phyloP scores from a whole-genome alignment of 495 filamentous ascomycete species.

The Pseudevernia furfuracea region DNA sequence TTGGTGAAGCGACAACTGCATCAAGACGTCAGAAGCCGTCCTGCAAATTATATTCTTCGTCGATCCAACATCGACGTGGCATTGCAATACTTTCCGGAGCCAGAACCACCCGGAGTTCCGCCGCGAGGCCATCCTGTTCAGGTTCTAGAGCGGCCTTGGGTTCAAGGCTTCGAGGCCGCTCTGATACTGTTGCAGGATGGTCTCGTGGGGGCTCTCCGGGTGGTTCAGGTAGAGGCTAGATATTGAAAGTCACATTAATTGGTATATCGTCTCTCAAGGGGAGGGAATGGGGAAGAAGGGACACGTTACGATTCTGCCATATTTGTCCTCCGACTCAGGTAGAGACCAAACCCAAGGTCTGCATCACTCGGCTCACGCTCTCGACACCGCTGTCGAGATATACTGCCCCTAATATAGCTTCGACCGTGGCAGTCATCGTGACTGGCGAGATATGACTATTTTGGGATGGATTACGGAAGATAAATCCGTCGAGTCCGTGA shows the following conservation, averaged over 20 bases:
- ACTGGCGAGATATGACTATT: not conserved
- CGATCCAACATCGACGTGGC: not conserved
- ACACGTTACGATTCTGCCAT: not conserved
- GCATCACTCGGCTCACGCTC: not conserved
- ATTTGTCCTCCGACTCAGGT: not conserved
- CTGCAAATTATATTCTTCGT: not conserved
- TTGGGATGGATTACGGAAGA: not conserved
- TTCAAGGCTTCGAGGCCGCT: not conserved
- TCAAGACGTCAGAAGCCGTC: not conserved
- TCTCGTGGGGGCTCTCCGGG: not conserved
- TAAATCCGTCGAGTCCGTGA: conserved; percentile 4
- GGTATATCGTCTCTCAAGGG: not conserved
- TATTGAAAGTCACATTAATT: conserved; percentile 6
- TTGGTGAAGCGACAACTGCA: not conserved
- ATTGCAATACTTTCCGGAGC: conserved; percentile 8
- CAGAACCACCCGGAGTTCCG: not conserved
- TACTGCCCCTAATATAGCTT: conserved; percentile 15
- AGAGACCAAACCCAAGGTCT: conserved; percentile 8
- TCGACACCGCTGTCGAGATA: conserved; percentile 13
- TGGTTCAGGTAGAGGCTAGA: not conserved
- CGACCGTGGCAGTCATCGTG: conserved; percentile 9
- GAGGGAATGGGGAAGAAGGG: not conserved
- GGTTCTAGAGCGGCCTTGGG: not conserved
- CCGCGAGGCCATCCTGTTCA: not conserved
- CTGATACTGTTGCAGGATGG: not conserved